These are phyloP conservation scores for Rhodotorula babjevae DNA, from an alignment of 768 basidiomycete genomes.

Conservation along the genomic window DNA sequence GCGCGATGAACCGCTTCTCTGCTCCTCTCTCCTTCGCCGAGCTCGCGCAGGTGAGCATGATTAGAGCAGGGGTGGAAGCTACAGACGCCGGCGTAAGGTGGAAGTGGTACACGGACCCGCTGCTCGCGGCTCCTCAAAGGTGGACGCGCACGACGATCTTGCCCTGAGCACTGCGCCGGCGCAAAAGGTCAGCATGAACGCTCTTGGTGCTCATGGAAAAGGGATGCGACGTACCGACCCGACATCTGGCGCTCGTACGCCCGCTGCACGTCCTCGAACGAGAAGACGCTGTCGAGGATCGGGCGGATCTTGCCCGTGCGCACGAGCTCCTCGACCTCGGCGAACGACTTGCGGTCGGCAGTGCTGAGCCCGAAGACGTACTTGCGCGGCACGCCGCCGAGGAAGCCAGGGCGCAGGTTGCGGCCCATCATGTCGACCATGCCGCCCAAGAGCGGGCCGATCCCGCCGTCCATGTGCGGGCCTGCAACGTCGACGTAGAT, in stretches of 20 bases:
- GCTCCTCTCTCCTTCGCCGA: too few species aligned
- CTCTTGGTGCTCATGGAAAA: too few species aligned
- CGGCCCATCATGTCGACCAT: constrained; percentile 43
- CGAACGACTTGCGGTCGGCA: constrained; percentile 42
- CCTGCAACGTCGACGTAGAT: constrained; percentile 54
- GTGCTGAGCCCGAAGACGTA: constrained; percentile 19
- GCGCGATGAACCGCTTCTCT: too few species aligned
- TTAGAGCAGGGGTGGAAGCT: too few species aligned
- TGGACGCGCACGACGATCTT: constrained; percentile 57
- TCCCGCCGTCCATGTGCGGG: background rate
- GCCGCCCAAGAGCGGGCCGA: background rate
- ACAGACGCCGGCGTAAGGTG: too few species aligned
- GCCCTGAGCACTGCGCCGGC: constrained; percentile 52
- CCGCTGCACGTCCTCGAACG: constrained; percentile 56
- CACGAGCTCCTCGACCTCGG: constrained; percentile 45
- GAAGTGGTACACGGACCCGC: too few species aligned
- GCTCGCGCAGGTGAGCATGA: too few species aligned
- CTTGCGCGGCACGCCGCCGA: constrained; percentile 53
- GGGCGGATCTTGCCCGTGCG: constrained; percentile 56
- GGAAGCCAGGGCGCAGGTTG: constrained; percentile 51
- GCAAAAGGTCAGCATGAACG: too few species aligned
- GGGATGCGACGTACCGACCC: constrained; percentile 42
- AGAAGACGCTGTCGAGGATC: constrained; percentile 58
- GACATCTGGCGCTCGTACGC: constrained; percentile 64
- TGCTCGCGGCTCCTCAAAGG: too few species aligned